Percentiles rank a stretch among this genome's conserved stretches.
Conservation (phyloP, 2,329 filamentous ascomycete species). For the Verticillium albo-atrum region DNA sequence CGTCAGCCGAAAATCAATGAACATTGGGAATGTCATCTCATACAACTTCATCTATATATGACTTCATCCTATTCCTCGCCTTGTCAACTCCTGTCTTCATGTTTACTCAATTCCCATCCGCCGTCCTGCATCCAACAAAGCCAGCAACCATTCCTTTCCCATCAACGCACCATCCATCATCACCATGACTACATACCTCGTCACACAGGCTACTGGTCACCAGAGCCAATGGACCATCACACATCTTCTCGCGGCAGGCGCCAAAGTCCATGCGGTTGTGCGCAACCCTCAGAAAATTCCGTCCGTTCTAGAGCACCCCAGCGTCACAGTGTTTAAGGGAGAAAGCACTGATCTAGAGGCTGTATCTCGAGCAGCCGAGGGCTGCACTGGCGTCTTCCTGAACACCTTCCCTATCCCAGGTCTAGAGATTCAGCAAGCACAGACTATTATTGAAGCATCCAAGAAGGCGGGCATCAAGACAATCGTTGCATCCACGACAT, state of each 20-base stretch:
- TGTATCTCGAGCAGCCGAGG: constrained; percentile 24
- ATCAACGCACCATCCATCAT: no score
- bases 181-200: constrained; percentile 26
- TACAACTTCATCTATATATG: no score
- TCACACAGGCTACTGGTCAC: constrained; percentile 29
- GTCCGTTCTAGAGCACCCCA: constrained; percentile 14
- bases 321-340: constrained; percentile 29
- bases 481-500: constrained; percentile 20
- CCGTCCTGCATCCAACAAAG: no score
- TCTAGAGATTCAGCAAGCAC: constrained; percentile 22
- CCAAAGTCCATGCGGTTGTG: constrained; percentile 29
- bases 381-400: constrained; percentile 25
- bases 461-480: constrained; percentile 24
- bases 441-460: constrained; percentile 23
- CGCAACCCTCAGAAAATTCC: constrained; percentile 26
- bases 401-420: constrained; percentile 21
- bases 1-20: no score
- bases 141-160: no score
- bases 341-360: constrained; percentile 26
- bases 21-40: no score
- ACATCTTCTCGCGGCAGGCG: constrained; percentile 26
- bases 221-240: constrained; percentile 24
- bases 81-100: no score
- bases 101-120: no score
- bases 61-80: no score